phyloP scores from a whole-genome alignment of 495 filamentous ascomycete genomes.

The Evernia prunastri region DNA sequence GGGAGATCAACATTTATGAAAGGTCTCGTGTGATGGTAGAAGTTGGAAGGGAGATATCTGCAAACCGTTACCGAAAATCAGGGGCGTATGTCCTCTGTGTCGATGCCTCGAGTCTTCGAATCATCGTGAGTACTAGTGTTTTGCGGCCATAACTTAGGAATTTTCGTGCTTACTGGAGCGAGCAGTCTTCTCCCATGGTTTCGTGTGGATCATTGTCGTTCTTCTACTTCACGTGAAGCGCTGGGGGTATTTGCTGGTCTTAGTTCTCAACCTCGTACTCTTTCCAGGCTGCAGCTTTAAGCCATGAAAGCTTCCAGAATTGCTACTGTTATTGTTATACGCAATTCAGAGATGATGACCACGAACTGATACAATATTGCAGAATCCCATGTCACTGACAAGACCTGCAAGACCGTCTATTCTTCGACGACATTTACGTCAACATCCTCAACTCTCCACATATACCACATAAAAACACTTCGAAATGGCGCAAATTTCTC shows the following conservation, averaged over 20 bases:
- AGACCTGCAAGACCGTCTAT: background rate
- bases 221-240: background rate
- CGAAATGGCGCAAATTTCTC: conserved; percentile 78
- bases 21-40: no score
- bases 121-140: background rate
- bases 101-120: background rate
- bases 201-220: background rate
- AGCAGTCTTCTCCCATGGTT: background rate
- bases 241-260: no score
- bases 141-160: background rate
- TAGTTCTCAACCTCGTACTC: background rate
- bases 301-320: background rate
- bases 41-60: background rate
- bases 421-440: conserved; percentile 58
- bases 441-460: conserved; percentile 80
- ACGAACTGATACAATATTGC: background rate
- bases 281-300: no score
- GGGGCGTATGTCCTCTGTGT: background rate
- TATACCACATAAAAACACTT: conserved; percentile 81
- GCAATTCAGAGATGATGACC: background rate
- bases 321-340: background rate
- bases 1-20: background rate
- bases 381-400: background rate
- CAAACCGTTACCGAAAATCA: background rate
- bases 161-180: background rate